Percentiles rank a stretch among this genome's conserved stretches.
phyloP scores from a whole-genome alignment of 2,329 filamentous ascomycete genomes.

The Xylariaceae sp. region DNA sequence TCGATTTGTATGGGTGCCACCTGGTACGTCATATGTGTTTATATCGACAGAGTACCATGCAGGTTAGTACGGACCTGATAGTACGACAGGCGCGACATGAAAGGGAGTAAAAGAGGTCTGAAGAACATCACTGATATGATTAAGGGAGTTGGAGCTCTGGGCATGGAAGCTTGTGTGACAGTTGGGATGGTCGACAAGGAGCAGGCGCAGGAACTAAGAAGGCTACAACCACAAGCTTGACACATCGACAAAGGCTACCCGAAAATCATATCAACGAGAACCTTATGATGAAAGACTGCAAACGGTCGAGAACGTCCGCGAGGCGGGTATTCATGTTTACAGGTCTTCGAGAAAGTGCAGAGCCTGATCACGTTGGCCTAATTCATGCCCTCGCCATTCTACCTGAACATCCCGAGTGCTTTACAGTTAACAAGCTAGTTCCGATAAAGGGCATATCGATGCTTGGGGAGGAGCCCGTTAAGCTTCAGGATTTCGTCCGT shows the following conservation, averaged over 20 bases:
- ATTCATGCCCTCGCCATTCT: slow-evolving; percentile 80
- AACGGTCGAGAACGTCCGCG: slow-evolving; percentile 75
- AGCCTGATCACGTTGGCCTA: slow-evolving; percentile 76
- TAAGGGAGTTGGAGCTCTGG: slow-evolving; percentile 72
- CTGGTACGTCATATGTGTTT: slow-evolving; percentile 33
- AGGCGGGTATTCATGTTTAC: slow-evolving; percentile 87
- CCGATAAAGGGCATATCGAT: slow-evolving; percentile 88
- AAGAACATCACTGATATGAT: slow-evolving; percentile 88
- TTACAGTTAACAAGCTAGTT: slow-evolving; percentile 87
- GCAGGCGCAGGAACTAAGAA: slow-evolving; percentile 79
- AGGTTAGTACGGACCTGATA: too few species aligned
- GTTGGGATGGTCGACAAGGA: slow-evolving; percentile 79
- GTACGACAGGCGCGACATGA: slow-evolving; percentile 73
- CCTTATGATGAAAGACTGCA: slow-evolving; percentile 83
- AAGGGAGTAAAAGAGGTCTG: slow-evolving; percentile 78
- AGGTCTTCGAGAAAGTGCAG: slow-evolving; percentile 74
- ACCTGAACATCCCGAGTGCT: slow-evolving; percentile 80
- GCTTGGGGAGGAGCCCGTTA: slow-evolving; percentile 68
- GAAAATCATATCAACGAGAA: slow-evolving; percentile 77
- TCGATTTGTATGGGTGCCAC: slow-evolving; percentile 94
- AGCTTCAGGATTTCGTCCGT: slow-evolving; percentile 75
- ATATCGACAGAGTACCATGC: too few species aligned
- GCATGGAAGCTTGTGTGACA: slow-evolving; percentile 92
- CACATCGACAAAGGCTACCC: slow-evolving; percentile 86
- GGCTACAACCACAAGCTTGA: slow-evolving; percentile 92